phyloP scores from a whole-genome alignment of 306 rosid species.

The Fragaria vesca region DNA sequence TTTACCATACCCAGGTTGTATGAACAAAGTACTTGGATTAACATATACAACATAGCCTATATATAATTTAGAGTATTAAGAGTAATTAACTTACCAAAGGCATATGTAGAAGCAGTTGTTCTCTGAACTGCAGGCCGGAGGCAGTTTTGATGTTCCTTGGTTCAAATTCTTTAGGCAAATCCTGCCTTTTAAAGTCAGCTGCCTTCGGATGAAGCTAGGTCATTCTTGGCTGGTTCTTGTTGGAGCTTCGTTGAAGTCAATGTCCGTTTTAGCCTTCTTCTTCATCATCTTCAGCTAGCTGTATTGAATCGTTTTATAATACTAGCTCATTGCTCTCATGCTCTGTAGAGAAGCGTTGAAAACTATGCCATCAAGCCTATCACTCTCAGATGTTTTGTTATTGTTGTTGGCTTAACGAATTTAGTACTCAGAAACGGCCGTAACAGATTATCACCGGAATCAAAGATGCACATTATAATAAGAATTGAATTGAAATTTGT shows the following conservation, averaged over 20 bases:
- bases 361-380: neutral
- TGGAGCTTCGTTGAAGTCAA: conserved; percentile 5
- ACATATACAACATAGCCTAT: too few relatives aligned
- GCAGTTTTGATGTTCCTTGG: neutral
- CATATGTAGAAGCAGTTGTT: too few relatives aligned
- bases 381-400: neutral
- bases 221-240: neutral
- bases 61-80: too few relatives aligned
- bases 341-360: neutral
- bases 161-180: neutral
- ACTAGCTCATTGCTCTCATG: too few relatives aligned
- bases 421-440: neutral
- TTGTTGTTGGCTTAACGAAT: conserved; percentile 1
- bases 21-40: too few relatives aligned
- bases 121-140: too few relatives aligned
- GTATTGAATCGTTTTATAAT: neutral
- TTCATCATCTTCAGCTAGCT: neutral
- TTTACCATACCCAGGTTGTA: too few relatives aligned
- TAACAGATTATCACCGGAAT: neutral
- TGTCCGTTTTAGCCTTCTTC: neutral
- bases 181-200: neutral
- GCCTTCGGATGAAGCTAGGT: neutral
- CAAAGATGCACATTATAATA: neutral
- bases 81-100: too few relatives aligned
- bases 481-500: too few relatives aligned